A percentile compares a stretch with the other conserved stretches of the same genome.
phyloP scores from a whole-genome alignment of 2,329 filamentous ascomycete genomes.

The Arthrobotrys megalospora region DNA sequence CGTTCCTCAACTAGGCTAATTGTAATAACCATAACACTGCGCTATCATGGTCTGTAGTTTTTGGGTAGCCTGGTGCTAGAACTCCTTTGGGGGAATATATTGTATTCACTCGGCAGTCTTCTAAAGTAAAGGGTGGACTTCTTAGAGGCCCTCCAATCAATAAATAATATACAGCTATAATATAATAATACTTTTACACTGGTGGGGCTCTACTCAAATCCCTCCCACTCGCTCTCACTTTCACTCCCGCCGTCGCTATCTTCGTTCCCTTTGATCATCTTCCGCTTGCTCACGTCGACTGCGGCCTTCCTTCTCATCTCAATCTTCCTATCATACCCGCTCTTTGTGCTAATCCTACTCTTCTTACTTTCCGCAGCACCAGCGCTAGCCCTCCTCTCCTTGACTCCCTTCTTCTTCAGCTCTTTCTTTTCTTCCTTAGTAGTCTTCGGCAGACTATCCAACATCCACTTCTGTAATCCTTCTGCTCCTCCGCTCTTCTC shows the following conservation, averaged over 20 bases:
- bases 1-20: too few relatives aligned
- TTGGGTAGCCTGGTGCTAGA: too few relatives aligned
- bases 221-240: conserved; percentile 53
- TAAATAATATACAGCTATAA: background rate
- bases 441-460: conserved; percentile 87
- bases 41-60: too few relatives aligned
- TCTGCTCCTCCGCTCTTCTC: conserved; percentile 75
- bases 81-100: too few relatives aligned
- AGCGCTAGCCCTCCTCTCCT: conserved; percentile 54
- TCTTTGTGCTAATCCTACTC: conserved; percentile 85
- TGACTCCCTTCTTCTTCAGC: conserved; percentile 74
- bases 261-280: conserved; percentile 65
- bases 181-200: background rate
- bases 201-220: conserved; percentile 26
- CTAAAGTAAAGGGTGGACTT: too few relatives aligned
- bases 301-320: conserved; percentile 78
- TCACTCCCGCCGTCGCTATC: background rate
- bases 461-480: conserved; percentile 84
- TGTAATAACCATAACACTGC: too few relatives aligned
- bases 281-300: conserved; percentile 75
- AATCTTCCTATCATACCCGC: conserved; percentile 79
- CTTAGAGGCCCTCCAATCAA: background rate
- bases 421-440: conserved; percentile 87
- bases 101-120: too few relatives aligned
- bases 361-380: conserved; percentile 68